phyloP scores from a whole-genome alignment of 139 green algal species.

The Eudorina sp. region DNA sequence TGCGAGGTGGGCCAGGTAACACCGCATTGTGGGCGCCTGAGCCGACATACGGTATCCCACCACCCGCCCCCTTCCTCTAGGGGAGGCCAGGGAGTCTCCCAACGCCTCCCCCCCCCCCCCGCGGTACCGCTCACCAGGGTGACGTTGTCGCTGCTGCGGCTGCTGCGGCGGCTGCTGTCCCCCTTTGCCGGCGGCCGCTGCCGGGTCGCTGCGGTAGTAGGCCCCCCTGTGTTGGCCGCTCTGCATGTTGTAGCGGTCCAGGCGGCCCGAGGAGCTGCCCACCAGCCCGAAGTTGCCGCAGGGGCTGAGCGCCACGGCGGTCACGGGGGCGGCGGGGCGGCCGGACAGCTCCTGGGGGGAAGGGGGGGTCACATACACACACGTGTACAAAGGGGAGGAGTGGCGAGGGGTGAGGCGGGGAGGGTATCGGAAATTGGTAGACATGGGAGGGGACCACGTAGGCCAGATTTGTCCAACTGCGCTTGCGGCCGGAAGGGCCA shows the following conservation, averaged over 20 bases:
- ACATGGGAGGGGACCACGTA: too few species aligned
- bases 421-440: too few species aligned
- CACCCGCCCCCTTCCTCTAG: too few species aligned
- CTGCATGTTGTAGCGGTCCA: slow-evolving; percentile 99
- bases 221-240: slow-evolving; percentile 84
- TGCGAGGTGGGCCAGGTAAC: too few species aligned
- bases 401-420: background rate
- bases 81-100: too few species aligned
- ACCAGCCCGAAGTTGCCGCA: slow-evolving; percentile 98
- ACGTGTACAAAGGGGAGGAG: background rate
- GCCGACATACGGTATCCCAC: too few species aligned
- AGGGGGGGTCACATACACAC: background rate
- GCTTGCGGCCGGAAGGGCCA: too few species aligned
- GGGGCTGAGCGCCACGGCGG: slow-evolving; percentile 77
- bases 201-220: slow-evolving; percentile 57
- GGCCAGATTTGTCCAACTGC: too few species aligned
- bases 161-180: background rate
- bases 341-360: slow-evolving; percentile 43
- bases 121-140: background rate
- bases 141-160: background rate
- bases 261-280: slow-evolving; percentile 75
- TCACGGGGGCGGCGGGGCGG: slow-evolving; percentile 63
- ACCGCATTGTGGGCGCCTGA: too few species aligned
- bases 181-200: background rate
- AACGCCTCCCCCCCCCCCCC: too few species aligned